Percentiles rank a stretch among this genome's conserved stretches.
Evolutionary conservation across 1,139 yeast species (phyloP).

Genomic region (Waltiozyma solani): DNA sequence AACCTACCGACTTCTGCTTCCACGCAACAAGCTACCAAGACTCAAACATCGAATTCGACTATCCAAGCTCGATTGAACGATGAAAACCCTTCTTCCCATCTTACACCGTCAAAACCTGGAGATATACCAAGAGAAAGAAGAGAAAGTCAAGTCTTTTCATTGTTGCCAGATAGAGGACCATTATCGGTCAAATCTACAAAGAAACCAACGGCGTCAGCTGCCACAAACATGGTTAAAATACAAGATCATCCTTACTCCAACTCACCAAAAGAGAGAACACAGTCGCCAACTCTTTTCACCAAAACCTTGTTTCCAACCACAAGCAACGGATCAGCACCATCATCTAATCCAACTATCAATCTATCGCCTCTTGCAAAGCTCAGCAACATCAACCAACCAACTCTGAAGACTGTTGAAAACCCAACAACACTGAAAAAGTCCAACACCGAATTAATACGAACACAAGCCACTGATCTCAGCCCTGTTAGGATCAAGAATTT

Average conservation of each 20-base stretch:
- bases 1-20: background rate
- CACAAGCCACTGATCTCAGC: background rate
- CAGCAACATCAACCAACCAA: background rate
- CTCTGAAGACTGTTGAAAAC: background rate
- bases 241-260: constrained; percentile 13
- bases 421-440: background rate
- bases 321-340: constrained; percentile 4
- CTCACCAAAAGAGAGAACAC: constrained; percentile 3
- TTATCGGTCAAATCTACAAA: constrained; percentile 27
- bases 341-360: constrained; percentile 4
- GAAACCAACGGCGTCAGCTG: constrained; percentile 6
- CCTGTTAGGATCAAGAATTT: background rate
- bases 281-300: constrained; percentile 4
- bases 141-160: constrained; percentile 29
- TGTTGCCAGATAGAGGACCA: constrained; percentile 35
- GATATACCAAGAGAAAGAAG: constrained; percentile 11
- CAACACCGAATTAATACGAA: background rate
- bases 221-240: constrained; percentile 3
- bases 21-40: background rate
- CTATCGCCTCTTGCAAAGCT: constrained; percentile 5
- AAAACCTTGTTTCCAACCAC: constrained; percentile 12
- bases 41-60: constrained; percentile 8
- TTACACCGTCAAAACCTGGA: constrained; percentile 3
- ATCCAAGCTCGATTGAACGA: constrained; percentile 18
- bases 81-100: constrained; percentile 2